phyloP scores from a whole-genome alignment of 2,329 filamentous ascomycete species.

The Cytospora mali region DNA sequence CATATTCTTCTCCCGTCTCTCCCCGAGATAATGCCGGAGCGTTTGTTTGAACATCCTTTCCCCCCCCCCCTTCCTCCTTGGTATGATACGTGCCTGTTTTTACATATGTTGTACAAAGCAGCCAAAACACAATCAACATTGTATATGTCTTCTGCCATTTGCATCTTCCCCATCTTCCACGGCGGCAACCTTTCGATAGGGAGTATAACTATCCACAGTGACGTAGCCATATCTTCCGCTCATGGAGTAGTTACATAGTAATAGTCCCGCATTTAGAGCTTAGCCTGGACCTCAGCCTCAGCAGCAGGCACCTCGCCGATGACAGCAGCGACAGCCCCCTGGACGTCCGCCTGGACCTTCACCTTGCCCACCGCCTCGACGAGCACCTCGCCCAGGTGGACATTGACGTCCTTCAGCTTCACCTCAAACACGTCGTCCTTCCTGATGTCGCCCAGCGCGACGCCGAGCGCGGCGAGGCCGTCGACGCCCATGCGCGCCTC shows the following conservation, averaged over 20 bases:
- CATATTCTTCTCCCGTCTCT: not conserved
- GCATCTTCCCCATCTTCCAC: no score
- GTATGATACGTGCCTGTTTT: not conserved
- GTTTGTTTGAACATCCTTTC: not conserved
- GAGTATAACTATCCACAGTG: no score
- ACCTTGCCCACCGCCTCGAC: conserved; percentile 48
- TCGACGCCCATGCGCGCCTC: conserved; percentile 45
- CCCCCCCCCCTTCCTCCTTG: no score
- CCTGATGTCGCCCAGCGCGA: conserved; percentile 44
- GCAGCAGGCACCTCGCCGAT: not conserved
- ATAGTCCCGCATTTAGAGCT: not conserved
- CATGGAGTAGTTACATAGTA: no score
- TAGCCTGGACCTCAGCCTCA: not conserved
- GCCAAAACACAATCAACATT: no score
- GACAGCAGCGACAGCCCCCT: not conserved
- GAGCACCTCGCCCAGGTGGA: conserved; percentile 47
- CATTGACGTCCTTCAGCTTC: conserved; percentile 56
- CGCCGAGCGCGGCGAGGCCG: conserved; percentile 42
- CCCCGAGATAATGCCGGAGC: no score
- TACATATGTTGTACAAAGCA: not conserved
- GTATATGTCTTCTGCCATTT: not conserved
- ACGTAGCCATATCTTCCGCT: not conserved
- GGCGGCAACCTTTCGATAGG: no score
- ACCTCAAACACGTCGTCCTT: conserved; percentile 59
- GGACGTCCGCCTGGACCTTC: conserved; percentile 6